These are phyloP conservation scores for Urochloa ruziziensis DNA, from an alignment of 176 grass and related monocot genomes.

Conservation along the genomic window DNA sequence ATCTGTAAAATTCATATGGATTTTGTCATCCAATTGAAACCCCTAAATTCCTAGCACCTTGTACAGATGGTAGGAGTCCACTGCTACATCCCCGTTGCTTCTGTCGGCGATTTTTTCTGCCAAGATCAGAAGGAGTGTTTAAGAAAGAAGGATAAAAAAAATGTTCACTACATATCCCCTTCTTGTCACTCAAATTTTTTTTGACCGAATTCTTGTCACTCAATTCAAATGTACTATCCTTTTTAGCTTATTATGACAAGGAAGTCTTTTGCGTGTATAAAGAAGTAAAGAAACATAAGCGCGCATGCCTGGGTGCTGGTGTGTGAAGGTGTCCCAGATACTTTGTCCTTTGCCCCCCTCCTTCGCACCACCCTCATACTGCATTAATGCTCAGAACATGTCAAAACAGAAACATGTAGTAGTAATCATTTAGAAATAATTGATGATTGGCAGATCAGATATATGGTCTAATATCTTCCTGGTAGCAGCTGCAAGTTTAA, in stretches of 20 bases:
- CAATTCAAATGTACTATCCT: neutral
- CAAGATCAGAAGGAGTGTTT: neutral
- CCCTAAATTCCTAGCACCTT: conserved; percentile 28
- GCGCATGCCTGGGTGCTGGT: conserved; percentile 28
- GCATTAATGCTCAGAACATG: neutral
- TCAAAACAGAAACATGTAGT: neutral
- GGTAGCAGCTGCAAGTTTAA: neutral
- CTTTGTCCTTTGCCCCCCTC: conserved; percentile 43
- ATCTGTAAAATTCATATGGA: neutral
- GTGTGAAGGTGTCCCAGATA: conserved; percentile 46
- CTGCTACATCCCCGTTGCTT: conserved; percentile 60
- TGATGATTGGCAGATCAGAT: neutral
- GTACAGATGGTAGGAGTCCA: conserved; percentile 51
- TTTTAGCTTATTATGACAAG: neutral
- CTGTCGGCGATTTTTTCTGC: conserved; percentile 47
- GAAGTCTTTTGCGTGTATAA: neutral
- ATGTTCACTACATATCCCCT: neutral
- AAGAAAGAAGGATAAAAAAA: neutral
- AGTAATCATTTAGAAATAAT: neutral
- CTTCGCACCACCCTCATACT: conserved; percentile 48
- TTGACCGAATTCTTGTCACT: neutral
- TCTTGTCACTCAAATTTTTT: neutral
- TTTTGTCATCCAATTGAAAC: neutral
- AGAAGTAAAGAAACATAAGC: neutral
- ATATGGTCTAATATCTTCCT: too few relatives aligned